Evolutionary conservation across 2,329 filamentous ascomycete genomes (phyloP).

Genomic region (Xylaria sp.): DNA sequence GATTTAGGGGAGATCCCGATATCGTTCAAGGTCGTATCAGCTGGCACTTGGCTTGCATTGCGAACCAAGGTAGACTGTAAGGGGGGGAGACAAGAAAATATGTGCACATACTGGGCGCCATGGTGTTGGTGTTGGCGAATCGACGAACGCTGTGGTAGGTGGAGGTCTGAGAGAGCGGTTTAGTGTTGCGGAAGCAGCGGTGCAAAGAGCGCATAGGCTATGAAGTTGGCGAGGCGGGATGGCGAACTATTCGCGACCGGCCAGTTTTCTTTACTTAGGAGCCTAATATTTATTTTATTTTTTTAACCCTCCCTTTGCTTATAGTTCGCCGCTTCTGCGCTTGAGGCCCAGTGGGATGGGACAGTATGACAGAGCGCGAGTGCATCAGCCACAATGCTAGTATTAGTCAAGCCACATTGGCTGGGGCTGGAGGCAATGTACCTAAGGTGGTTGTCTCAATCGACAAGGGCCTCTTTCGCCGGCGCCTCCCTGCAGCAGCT

Average conservation of each 20-base stretch:
- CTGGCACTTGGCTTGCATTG: not conserved
- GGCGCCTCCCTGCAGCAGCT: not conserved
- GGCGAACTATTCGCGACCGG: conserved; percentile 15
- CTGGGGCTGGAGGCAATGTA: no score
- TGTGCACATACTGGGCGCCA: conserved; percentile 41
- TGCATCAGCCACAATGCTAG: conserved; percentile 9
- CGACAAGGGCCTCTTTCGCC: conserved; percentile 4
- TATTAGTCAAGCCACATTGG: conserved; percentile 6
- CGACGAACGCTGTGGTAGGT: conserved; percentile 22
- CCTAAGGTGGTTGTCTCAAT: conserved; percentile 5
- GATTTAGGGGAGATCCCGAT: not conserved
- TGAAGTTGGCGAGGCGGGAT: conserved; percentile 8
- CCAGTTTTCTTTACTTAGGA: conserved; percentile 2
- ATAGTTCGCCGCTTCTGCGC: not conserved
- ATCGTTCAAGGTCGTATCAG: not conserved
- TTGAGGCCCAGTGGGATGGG: conserved; percentile 14
- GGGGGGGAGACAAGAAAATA: not conserved
- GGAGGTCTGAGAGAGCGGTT: conserved; percentile 16
- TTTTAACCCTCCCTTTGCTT: no score
- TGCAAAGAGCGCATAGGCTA: conserved; percentile 20
- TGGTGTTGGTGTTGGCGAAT: conserved; percentile 34
- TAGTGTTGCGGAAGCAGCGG: conserved; percentile 6
- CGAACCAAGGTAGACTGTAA: not conserved
- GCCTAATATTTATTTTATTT: not conserved
- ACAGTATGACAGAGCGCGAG: no score